These are phyloP conservation scores for Thamnidium elegans DNA, from an alignment of 192 early-diverging fungal genomes.

Conservation along the genomic window DNA sequence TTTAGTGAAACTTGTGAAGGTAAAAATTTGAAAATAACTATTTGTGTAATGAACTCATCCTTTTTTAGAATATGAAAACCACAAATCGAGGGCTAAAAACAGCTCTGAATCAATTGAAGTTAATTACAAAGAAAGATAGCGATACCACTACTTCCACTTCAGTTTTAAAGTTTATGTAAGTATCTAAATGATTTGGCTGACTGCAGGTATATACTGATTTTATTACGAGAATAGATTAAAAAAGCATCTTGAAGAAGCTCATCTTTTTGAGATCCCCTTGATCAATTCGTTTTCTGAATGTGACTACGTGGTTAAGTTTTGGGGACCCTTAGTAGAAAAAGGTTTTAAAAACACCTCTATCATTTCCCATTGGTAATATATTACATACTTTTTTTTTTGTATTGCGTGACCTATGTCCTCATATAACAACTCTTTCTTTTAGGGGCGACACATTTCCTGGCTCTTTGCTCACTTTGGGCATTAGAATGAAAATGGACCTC, in stretches of 20 bases:
- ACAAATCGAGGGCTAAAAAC: conserved; percentile 7
- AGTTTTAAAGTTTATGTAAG: conserved; percentile 18
- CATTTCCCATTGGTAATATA: conserved; percentile 15
- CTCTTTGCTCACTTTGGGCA: conserved; percentile 4
- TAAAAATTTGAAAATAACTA: conserved; percentile 19
- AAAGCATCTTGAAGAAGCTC: conserved; percentile 15
- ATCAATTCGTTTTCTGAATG: conserved; percentile 9
- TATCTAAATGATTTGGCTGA: conserved; percentile 17
- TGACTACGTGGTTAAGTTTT: conserved; percentile 6
- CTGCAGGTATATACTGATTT: conserved; percentile 15
- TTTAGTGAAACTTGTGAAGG: neutral
- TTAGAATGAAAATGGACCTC: conserved; percentile 21
- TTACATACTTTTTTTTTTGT: conserved; percentile 14
- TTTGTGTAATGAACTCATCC: conserved; percentile 13
- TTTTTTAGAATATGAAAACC: conserved; percentile 16
- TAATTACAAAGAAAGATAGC: neutral
- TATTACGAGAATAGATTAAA: conserved; percentile 21
- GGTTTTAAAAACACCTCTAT: conserved; percentile 7
- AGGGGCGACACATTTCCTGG: conserved; percentile 12
- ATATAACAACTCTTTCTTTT: conserved; percentile 16
- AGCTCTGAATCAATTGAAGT: conserved; percentile 2
- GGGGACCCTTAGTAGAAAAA: conserved; percentile 13
- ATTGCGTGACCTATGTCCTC: conserved; percentile 8
- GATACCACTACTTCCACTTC: conserved; percentile 5
- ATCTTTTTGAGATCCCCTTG: conserved; percentile 8